Base-by-base conservation (phyloP, 2,329 filamentous ascomycete species). In the Fusarium xylarioides region DNA sequence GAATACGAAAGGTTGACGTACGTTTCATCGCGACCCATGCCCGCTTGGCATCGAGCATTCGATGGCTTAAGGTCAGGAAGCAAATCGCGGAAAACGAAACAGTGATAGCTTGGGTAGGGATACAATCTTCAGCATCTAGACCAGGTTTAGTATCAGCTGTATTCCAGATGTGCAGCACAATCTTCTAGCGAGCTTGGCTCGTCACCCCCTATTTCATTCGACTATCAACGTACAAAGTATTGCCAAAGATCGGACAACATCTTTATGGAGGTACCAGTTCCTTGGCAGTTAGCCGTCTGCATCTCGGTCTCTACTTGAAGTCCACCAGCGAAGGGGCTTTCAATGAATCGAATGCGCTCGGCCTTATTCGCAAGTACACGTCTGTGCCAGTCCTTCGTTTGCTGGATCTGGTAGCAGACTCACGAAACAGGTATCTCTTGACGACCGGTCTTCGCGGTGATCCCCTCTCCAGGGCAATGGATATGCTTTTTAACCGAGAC, bases 301-400 rank as follows among this genome's bases (percentile, higher is more conserved):
- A 79, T 5, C 81, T 81, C 58, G 78, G 79, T 12, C 75, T 82
- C 2, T 81, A 78, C 54, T 56, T 82, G 21, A 82, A 82, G 54
- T 60, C 10, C 23, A 40, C 21, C 63, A 5, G 28, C 9, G 23
- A n/a, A 3, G n/a, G 32, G 6, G 23, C 37, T 4, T 68, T 56
- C 21, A 82, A 82, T 37, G 69, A 81, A 61, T 72, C 70, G 58
- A 78, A 79, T 32, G 79, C 79, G 1, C 65, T 82, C 23, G 40
- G 57, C 1, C 49, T 75, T 18, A 63, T 81, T 35, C 73, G 42
- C 6, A 68, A 61, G 19, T 40, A 80, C 35, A 82, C 80, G 7
- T 68, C 73, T 4, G 70, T 81, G 26, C 79, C 79, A 2, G 73
- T 69, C 14, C 79, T 78, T 1, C 15, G 44, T 16, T 66, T 75